Evolutionary conservation across 208 protist genomes (phyloP).

Genomic region (Leishmania braziliensis): DNA sequence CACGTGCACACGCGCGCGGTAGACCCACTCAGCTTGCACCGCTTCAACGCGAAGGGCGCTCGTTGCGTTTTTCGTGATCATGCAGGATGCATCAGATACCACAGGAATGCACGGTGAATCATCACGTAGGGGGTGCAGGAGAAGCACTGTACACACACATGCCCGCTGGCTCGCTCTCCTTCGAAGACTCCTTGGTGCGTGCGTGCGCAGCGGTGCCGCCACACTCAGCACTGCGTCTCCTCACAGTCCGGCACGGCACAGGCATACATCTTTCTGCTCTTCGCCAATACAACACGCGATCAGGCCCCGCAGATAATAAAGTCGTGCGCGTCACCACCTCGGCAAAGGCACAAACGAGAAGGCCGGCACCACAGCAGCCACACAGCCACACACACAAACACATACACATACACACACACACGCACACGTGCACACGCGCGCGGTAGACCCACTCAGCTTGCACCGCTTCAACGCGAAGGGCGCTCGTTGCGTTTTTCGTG

Average conservation of each 20-base stretch:
- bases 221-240: slow-evolving; percentile 10
- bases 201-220: not conserved
- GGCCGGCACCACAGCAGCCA: not conserved
- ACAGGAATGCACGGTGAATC: slow-evolving; percentile 71
- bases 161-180: no score
- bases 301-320: slow-evolving; percentile 54
- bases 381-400: not conserved
- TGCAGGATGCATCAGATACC: slow-evolving; percentile 62
- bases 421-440: not conserved
- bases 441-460: slow-evolving; percentile 17
- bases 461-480: slow-evolving; percentile 22
- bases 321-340: slow-evolving; percentile 36
- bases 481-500: slow-evolving; percentile 61
- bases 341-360: not conserved
- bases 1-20: not conserved
- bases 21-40: slow-evolving; percentile 22
- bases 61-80: slow-evolving; percentile 59
- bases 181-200: not conserved
- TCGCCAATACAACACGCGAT: slow-evolving; percentile 20
- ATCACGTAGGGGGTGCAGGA: slow-evolving; percentile 8
- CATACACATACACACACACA: not conserved
- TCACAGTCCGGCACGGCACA: slow-evolving; percentile 8
- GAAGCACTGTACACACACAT: not conserved
- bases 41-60: slow-evolving; percentile 28
- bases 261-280: slow-evolving; percentile 35